Percentiles rank a stretch among this genome's conserved stretches.
Conservation (phyloP, 805 yeast genomes). For the Candida corydali region DNA sequence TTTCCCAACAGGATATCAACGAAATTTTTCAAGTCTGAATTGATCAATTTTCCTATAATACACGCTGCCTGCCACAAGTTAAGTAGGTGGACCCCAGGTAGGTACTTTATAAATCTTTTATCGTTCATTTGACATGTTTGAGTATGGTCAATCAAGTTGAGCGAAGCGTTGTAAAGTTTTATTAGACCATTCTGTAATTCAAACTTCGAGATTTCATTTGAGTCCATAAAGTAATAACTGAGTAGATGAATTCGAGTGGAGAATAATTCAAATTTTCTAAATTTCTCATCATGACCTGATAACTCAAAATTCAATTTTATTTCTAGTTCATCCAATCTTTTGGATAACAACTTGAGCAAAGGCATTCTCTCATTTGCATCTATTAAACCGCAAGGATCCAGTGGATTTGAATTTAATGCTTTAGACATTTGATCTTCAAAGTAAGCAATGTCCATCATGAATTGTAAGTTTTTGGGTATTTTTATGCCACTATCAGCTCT, state of each 20-base stretch:
- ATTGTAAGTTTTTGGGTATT: slow-evolving; percentile 59
- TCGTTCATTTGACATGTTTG: slow-evolving; percentile 56
- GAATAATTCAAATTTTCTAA: slow-evolving; percentile 62
- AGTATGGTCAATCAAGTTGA: slow-evolving; percentile 66
- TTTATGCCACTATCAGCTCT: slow-evolving; percentile 41
- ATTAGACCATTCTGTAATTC: slow-evolving; percentile 73
- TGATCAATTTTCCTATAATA: slow-evolving; percentile 71
- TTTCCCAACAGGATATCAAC: slow-evolving; percentile 72
- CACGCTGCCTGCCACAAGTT: slow-evolving; percentile 92
- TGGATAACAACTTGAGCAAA: slow-evolving; percentile 61
- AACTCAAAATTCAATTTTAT: slow-evolving; percentile 41
- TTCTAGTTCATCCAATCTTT: slow-evolving; percentile 76
- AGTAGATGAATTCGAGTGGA: slow-evolving; percentile 78
- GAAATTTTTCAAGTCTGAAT: slow-evolving; percentile 65
- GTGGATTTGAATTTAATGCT: slow-evolving; percentile 66
- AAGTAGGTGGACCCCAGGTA: slow-evolving; percentile 80
- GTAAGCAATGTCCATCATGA: slow-evolving; percentile 77
- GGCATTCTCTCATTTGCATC: slow-evolving; percentile 72
- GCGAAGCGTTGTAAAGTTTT: slow-evolving; percentile 74
- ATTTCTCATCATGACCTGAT: slow-evolving; percentile 49
- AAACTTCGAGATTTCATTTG: slow-evolving; percentile 43
- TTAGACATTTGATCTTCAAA: slow-evolving; percentile 83
- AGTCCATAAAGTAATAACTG: slow-evolving; percentile 78
- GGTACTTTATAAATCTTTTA: slow-evolving; percentile 61
- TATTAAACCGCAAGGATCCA: slow-evolving; percentile 62